These are phyloP conservation scores for Monosporascus cannonballus DNA, from an alignment of 2,329 filamentous ascomycete genomes.

Conservation along the genomic window DNA sequence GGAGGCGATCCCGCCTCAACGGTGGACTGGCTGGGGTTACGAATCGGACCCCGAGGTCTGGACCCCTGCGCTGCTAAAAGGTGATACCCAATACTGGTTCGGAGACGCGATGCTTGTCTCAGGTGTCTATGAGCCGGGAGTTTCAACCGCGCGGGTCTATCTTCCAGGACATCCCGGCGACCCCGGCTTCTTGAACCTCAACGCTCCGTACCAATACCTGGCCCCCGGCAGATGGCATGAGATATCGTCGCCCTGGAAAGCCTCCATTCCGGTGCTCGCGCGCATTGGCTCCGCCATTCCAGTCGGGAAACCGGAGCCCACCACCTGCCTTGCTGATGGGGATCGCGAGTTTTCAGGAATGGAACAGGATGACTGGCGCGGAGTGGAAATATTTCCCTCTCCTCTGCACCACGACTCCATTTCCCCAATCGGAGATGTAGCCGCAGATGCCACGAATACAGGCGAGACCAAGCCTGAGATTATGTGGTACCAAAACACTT, in stretches of 20 bases:
- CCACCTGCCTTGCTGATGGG: conserved; percentile 28
- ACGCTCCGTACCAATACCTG: conserved; percentile 53
- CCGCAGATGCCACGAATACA: background rate
- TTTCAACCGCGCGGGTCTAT: conserved; percentile 51
- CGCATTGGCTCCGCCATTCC: conserved; percentile 34
- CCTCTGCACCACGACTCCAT: conserved; percentile 8
- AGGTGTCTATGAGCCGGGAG: conserved; percentile 59
- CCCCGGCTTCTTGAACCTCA: conserved; percentile 57
- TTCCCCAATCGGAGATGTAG: conserved; percentile 4
- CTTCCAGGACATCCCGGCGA: conserved; percentile 46
- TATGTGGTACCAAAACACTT: conserved; percentile 16
- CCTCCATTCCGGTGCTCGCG: conserved; percentile 33
- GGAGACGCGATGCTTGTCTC: conserved; percentile 60
- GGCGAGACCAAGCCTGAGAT: background rate
- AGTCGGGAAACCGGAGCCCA: conserved; percentile 29
- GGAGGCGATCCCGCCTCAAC: conserved; percentile 56
- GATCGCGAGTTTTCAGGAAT: conserved; percentile 32
- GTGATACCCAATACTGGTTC: conserved; percentile 69
- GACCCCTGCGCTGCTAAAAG: conserved; percentile 51
- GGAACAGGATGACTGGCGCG: conserved; percentile 35
- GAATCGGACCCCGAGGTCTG: conserved; percentile 62
- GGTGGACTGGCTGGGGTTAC: conserved; percentile 71
- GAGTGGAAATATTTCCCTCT: conserved; percentile 37
- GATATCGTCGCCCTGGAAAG: conserved; percentile 36
- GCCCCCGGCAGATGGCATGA: conserved; percentile 34